Base-by-base conservation (phyloP, 768 basidiomycete species). In the Amanita thiersii region DNA sequence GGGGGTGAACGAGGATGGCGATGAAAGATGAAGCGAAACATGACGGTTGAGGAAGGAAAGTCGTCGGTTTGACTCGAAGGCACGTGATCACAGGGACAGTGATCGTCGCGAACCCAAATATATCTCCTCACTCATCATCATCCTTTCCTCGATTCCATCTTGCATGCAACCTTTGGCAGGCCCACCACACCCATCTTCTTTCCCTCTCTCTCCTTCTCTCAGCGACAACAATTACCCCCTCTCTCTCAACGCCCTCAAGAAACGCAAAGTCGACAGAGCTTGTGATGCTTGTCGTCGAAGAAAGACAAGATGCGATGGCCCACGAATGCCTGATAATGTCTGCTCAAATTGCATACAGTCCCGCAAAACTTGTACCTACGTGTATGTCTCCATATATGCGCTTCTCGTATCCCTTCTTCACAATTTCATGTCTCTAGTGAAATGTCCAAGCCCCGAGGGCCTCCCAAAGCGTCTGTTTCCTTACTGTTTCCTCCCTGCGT, bases 261-360 rank as follows among this genome's bases (percentile, higher is more conserved):
- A 62, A 40, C 68, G 68, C 28, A 74, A 67, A 53, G 62, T 69
- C 12, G 71, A 75, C 24, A 63, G 78, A 12, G 76, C 77, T 8
- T 81, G 79, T 47, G 79, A 81, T 50, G 65, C 62, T 21, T 81
- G 79, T 50, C 61, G 79, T 11, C 64, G 71, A 23, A 67, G 70
- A 32, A 80, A 80, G 56, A 74, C 72, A 29, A 73, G 69, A 50
- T 81, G 79, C 50, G 77, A 80, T 53, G 77, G 78, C 5, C 66
- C 75, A 10, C 68, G 61, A 50, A 71, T 68, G 62, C 53, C 57
- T 3, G 62, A 70, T 43, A 69, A 72, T 41, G 45, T 68, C 15
- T 82, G 80, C 51, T 68, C 80, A 26, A 81, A 77, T 54, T 82
- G 80, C 54, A 37, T 62, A 5, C 69, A 71, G 46, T 56, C 64